A percentile compares a stretch with the other conserved stretches of the same genome.
These are phyloP conservation scores for Penicillium turbatum DNA, from an alignment of 495 filamentous ascomycete genomes.

Conservation along the genomic window DNA sequence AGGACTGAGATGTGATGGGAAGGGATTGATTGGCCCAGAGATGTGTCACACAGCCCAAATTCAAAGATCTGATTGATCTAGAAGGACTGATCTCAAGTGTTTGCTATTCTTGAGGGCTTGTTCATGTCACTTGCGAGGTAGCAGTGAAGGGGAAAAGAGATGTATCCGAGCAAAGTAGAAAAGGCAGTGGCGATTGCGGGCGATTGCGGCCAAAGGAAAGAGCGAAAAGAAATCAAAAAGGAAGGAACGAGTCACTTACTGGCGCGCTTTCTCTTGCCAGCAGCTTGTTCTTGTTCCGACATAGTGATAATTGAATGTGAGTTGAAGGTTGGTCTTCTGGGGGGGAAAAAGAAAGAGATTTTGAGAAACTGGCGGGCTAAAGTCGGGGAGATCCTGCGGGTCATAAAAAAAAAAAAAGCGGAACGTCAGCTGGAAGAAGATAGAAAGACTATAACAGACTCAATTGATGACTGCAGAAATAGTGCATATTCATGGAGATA, in stretches of 20 bases:
- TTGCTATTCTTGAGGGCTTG: background rate
- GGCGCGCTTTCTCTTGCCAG: conserved; percentile 48
- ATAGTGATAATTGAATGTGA: conserved; percentile 11
- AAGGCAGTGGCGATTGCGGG: too few relatives aligned
- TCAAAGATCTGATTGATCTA: background rate
- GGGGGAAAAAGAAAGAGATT: conserved; percentile 6
- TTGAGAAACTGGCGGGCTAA: background rate
- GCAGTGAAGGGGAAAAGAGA: background rate
- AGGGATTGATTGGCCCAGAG: conserved; percentile 5
- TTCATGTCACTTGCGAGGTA: too few relatives aligned
- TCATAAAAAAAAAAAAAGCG: background rate
- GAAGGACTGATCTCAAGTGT: background rate
- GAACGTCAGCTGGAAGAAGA: too few relatives aligned
- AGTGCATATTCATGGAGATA: background rate
- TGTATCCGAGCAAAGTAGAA: background rate
- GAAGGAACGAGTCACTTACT: conserved; percentile 30
- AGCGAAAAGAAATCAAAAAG: background rate
- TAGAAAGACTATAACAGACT: too few relatives aligned
- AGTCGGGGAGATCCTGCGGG: background rate
- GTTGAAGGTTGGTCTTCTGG: conserved; percentile 8
- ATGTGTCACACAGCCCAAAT: background rate
- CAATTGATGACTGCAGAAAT: background rate
- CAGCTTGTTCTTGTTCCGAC: conserved; percentile 40
- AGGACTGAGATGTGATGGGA: background rate
- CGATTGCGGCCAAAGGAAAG: background rate